Evolutionary conservation across 306 rosid genomes (phyloP), one percentile per base, ranked within the genome.

Genomic region (Citrullus mucosospermus): DNA sequence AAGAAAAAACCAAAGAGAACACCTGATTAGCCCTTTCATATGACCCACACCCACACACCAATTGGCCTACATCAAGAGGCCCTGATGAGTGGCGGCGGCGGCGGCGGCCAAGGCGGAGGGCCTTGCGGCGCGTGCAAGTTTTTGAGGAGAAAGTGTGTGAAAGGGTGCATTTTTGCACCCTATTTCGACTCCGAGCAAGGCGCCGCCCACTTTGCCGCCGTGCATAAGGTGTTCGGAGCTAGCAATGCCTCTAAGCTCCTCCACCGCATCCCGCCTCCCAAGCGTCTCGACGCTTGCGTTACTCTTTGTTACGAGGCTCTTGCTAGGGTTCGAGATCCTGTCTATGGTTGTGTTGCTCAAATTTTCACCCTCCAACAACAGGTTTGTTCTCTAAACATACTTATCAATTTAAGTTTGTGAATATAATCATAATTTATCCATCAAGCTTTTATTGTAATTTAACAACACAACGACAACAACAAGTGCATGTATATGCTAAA

Each of bases 61-160:
- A 34, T 16, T 63, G 2, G 11, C 70, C 70, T 7, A 15, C 46
- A 63, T 63, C 46, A 34, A 34, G 28, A 75, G 38, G 65, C 13
- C 13, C 51, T 55, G 16, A 77, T 62, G 82, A 88, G 84, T 84
- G 78, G 12, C 44, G 70, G 67, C 34, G 34, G 34, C 34, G 34
- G 22, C 11, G 83, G 84, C 60, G 81, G 81, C 0, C 16, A 56
- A 0, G 76, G 71, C 6, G 59, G 79, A n/a, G 97, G 97, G 30
- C 98, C 98, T 17, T 94, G 98, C 78, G 98, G 98, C 9, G 98
- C 98, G 12, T 94, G 98, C 91, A 94, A 94, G 85, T 92, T 89
- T 75, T 85, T 93, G 9, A 77, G 98, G 65, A 63, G 97, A 17
- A 93, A 91, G 82, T 93, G 98, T 83, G 88, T 91, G 44, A 90